Evolutionary conservation across 1,139 yeast genomes (phyloP).

Genomic region (Taiozyma sp.): DNA sequence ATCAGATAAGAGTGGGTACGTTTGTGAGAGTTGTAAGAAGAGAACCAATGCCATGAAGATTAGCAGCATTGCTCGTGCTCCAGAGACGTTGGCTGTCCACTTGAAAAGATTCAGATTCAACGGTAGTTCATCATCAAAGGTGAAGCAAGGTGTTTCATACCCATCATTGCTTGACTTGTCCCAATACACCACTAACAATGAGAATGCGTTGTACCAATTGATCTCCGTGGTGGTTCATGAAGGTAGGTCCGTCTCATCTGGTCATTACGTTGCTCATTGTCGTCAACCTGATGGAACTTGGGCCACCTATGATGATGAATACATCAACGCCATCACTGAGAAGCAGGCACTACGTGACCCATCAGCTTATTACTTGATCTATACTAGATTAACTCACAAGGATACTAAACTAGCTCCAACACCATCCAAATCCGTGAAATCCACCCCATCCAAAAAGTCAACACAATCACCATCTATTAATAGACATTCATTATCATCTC

Average conservation of each 20-base stretch:
- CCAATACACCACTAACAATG: constrained; percentile 46
- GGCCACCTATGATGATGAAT: constrained; percentile 94
- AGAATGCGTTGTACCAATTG: constrained; percentile 64
- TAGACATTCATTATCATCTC: not conserved
- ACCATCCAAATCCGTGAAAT: not conserved
- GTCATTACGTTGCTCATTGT: constrained; percentile 91
- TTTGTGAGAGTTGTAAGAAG: constrained; percentile 81
- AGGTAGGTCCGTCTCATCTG: constrained; percentile 88
- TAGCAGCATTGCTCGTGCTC: constrained; percentile 72
- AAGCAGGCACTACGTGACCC: constrained; percentile 75
- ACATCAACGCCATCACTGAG: constrained; percentile 69
- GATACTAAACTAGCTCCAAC: constrained; percentile 9
- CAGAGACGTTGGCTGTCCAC: constrained; percentile 84
- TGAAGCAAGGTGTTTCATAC: constrained; percentile 81
- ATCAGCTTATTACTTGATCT: constrained; percentile 84
- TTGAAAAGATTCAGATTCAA: constrained; percentile 87
- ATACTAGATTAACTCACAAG: constrained; percentile 66
- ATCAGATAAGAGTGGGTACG: constrained; percentile 65
- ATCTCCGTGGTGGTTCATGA: constrained; percentile 90
- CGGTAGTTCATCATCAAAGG: constrained; percentile 72
- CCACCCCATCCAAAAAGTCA: not conserved
- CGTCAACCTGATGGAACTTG: constrained; percentile 88
- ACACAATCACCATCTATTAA: not conserved
- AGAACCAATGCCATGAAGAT: constrained; percentile 76
- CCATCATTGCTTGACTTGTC: constrained; percentile 74